Conservation (phyloP, 495 filamentous ascomycete genomes). For the Geopyxis carbonaria region DNA sequence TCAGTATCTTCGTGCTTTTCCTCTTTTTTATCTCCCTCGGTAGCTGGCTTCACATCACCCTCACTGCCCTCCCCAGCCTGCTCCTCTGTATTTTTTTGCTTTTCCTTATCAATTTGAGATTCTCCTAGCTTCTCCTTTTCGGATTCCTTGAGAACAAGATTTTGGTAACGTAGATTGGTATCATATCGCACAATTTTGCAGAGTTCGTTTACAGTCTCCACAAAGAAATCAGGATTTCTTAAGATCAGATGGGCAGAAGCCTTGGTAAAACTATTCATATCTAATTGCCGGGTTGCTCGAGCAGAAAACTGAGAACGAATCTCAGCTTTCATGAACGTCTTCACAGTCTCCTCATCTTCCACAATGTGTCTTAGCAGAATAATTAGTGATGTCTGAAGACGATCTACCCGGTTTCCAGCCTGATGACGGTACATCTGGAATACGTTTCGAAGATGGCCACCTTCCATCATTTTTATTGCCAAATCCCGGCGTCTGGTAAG, state of each 20-base stretch:
- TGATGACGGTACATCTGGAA: conserved; percentile 92
- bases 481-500: conserved; percentile 63
- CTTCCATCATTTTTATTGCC: conserved; percentile 62
- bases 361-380: conserved; percentile 80
- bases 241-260: conserved; percentile 68
- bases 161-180: conserved; percentile 29
- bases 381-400: conserved; percentile 67
- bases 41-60: conserved; percentile 13
- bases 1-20: conserved; percentile 19
- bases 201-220: conserved; percentile 78
- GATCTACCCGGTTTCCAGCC: conserved; percentile 53
- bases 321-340: conserved; percentile 83
- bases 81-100: conserved; percentile 24
- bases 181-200: conserved; percentile 52
- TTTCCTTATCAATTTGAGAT: conserved; percentile 24
- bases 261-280: conserved; percentile 55
- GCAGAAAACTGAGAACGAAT: conserved; percentile 57
- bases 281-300: conserved; percentile 39
- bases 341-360: conserved; percentile 80
- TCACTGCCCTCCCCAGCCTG: conserved; percentile 27
- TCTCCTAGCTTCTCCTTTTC: conserved; percentile 18
- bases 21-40: conserved; percentile 3
- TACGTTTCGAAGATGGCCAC: conserved; percentile 69
- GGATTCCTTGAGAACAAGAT: conserved; percentile 42
- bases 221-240: conserved; percentile 70